Evolutionary conservation across 2,329 filamentous ascomycete species (phyloP).

Genomic region (Lasiodiplodia citricola): DNA sequence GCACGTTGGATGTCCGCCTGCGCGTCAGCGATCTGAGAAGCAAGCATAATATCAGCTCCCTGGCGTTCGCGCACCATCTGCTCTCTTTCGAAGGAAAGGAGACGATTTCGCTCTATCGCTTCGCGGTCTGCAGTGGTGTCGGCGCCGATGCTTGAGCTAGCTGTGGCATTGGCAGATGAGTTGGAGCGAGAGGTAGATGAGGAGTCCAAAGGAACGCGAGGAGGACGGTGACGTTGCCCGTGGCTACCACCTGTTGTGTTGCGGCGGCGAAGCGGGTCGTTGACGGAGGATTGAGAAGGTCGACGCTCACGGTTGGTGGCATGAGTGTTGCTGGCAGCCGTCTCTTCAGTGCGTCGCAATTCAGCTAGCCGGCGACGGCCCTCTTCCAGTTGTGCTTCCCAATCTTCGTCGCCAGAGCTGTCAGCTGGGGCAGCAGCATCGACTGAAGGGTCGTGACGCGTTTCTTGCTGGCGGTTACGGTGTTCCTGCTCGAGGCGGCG

Average conservation of each 20-base stretch:
- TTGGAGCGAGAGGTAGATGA: constrained; percentile 4
- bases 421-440: background rate
- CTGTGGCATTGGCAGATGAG: background rate
- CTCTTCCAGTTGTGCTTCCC: constrained; percentile 2
- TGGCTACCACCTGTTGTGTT: constrained; percentile 2
- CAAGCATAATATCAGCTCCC: background rate
- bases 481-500: constrained; percentile 2
- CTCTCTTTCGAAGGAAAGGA: background rate
- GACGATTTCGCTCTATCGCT: constrained; percentile 1
- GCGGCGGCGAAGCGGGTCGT: background rate
- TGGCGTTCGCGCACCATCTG: constrained; percentile 8
- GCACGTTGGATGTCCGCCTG: background rate
- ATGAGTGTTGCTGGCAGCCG: background rate
- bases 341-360: background rate
- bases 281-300: background rate
- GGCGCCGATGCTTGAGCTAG: background rate
- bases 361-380: constrained; percentile 13
- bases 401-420: constrained; percentile 6
- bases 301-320: background rate
- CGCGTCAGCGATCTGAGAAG: constrained; percentile 5
- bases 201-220: background rate
- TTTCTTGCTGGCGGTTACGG: background rate
- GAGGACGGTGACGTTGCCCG: background rate
- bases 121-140: background rate
- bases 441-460: background rate